phyloP scores from a whole-genome alignment of 441 rosid species.

The Iberis amara region DNA sequence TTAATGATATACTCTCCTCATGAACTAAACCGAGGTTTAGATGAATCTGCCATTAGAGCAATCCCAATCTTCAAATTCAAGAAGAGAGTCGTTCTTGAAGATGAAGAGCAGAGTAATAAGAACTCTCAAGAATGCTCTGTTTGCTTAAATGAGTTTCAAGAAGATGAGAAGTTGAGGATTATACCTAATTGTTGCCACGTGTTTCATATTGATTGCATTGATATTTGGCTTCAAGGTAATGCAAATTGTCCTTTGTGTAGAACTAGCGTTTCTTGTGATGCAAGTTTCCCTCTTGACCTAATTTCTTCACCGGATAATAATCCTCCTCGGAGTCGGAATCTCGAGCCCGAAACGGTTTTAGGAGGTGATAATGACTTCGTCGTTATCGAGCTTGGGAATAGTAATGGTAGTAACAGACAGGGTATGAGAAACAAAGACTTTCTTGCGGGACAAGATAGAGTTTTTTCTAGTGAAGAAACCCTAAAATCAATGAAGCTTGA shows the following conservation, averaged over 20 bases:
- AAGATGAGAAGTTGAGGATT: constrained; percentile 49
- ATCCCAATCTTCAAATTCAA: constrained; percentile 49
- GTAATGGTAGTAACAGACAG: constrained; percentile 13
- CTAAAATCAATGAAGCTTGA: constrained; percentile 32
- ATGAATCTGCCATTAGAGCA: constrained; percentile 42
- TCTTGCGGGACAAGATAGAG: constrained; percentile 32
- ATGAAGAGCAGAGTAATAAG: constrained; percentile 22
- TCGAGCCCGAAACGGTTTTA: constrained; percentile 16
- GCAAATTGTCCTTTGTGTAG: constrained; percentile 63
- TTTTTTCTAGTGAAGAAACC: constrained; percentile 14
- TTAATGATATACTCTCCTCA: constrained; percentile 51
- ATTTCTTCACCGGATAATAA: constrained; percentile 47
- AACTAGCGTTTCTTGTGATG: constrained; percentile 44
- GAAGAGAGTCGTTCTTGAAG: constrained; percentile 26
- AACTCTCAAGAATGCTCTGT: constrained; percentile 48
- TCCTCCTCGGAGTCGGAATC: not conserved
- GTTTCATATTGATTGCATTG: constrained; percentile 60
- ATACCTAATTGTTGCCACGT: constrained; percentile 54
- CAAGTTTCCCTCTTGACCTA: constrained; percentile 36
- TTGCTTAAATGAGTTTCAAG: constrained; percentile 57
- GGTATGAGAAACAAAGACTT: constrained; percentile 16
- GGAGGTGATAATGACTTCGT: constrained; percentile 49
- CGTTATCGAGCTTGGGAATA: constrained; percentile 47
- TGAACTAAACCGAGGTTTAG: constrained; percentile 44
- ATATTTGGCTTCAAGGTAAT: constrained; percentile 54